Evolutionary conservation across 768 basidiomycete species (phyloP).

Genomic region (Naganishia friedmannii): DNA sequence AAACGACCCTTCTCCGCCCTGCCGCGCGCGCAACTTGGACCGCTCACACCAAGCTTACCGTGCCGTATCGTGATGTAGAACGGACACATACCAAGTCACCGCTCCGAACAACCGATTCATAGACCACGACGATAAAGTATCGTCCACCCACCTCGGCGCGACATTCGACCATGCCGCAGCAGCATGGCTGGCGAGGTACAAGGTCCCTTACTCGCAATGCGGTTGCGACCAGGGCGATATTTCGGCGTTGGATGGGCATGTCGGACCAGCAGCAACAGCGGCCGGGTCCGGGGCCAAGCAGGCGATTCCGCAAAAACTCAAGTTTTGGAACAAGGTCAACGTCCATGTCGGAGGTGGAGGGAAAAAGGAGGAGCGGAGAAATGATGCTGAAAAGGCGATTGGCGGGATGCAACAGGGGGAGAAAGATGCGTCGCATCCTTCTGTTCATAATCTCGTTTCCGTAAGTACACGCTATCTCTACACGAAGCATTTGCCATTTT

Average conservation of each 20-base stretch:
- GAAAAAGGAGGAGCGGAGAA: not conserved
- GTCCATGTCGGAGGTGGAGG: not conserved
- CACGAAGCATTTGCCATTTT: not conserved
- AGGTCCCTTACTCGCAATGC: slow-evolving; percentile 30
- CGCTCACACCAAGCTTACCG: not conserved
- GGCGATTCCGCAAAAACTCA: slow-evolving; percentile 7
- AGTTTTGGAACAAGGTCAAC: slow-evolving; percentile 27
- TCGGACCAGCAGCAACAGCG: not conserved
- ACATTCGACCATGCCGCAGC: slow-evolving; percentile 22
- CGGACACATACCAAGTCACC: not conserved
- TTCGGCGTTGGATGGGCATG: not conserved
- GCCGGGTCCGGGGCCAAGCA: too few relatives aligned
- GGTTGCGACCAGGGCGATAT: slow-evolving; percentile 30
- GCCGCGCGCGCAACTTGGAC: too few relatives aligned
- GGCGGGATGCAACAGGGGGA: slow-evolving; percentile 18
- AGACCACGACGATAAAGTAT: slow-evolving; percentile 33
- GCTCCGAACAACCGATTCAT: slow-evolving; percentile 27
- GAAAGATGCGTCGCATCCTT: slow-evolving; percentile 26
- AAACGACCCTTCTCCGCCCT: not conserved
- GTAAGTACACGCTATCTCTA: not conserved
- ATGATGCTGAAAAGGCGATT: not conserved
- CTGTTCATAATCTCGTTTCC: slow-evolving; percentile 21
- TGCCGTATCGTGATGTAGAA: not conserved
- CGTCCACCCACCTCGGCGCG: slow-evolving; percentile 11
- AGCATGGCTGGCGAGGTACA: slow-evolving; percentile 25